Percentiles rank a stretch among this genome's conserved stretches.
Conservation (phyloP, 2,329 filamentous ascomycete genomes). For the Cephalotrichum gorgonifer region DNA sequence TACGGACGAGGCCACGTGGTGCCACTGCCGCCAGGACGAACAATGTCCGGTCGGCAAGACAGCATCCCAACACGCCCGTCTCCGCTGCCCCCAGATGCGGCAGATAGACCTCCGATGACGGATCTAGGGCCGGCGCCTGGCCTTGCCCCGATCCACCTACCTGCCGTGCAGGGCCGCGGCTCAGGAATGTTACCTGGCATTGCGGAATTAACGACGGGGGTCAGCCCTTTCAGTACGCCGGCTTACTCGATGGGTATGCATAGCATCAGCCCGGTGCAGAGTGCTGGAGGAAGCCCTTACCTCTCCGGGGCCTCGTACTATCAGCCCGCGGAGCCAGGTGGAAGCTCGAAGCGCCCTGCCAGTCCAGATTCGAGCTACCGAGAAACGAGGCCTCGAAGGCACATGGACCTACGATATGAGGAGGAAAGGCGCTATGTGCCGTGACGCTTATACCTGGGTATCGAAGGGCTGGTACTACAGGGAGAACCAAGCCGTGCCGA, state of each 20-base stretch:
- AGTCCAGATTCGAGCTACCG: slow-evolving; percentile 34
- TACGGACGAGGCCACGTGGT: slow-evolving; percentile 27
- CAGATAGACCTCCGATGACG: slow-evolving; percentile 11
- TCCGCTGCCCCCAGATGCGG: slow-evolving; percentile 18
- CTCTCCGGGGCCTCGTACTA: background rate
- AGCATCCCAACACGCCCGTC: slow-evolving; percentile 21
- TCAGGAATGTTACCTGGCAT: slow-evolving; percentile 46
- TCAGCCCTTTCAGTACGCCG: slow-evolving; percentile 50
- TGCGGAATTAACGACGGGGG: slow-evolving; percentile 52
- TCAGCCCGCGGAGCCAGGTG: background rate
- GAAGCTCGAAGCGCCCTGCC: slow-evolving; percentile 38
- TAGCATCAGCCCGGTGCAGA: slow-evolving; percentile 24
- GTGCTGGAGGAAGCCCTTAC: slow-evolving; percentile 28
- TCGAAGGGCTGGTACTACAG: too few relatives aligned
- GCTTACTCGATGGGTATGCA: slow-evolving; percentile 36
- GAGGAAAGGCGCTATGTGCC: background rate
- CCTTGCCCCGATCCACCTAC: slow-evolving; percentile 7
- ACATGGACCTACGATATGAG: slow-evolving; percentile 4
- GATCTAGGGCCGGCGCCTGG: slow-evolving; percentile 5
- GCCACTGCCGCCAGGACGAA: slow-evolving; percentile 21
- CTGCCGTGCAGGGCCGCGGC: slow-evolving; percentile 20
- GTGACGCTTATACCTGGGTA: too few relatives aligned
- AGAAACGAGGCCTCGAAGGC: slow-evolving; percentile 24
- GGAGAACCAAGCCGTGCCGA: too few relatives aligned
- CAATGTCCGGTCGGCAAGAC: slow-evolving; percentile 29